Evolutionary conservation across 805 yeast genomes (phyloP).

Genomic region (Suhomyces kilbournensis): DNA sequence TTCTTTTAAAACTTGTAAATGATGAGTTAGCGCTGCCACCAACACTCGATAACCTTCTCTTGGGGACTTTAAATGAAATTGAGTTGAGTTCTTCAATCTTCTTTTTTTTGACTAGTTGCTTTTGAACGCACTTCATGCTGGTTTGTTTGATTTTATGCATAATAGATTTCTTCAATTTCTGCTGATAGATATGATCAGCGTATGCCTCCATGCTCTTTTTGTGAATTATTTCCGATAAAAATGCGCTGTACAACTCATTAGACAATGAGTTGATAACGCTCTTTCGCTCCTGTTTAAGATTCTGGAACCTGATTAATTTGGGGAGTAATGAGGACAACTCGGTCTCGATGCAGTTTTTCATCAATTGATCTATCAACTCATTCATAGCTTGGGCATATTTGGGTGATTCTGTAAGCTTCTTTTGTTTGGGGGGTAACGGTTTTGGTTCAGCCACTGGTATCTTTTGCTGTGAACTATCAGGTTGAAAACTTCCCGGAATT

Average conservation of each 20-base stretch:
- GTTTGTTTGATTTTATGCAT: constrained; percentile 29
- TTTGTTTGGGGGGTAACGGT: constrained; percentile 1
- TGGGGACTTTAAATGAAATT: constrained; percentile 22
- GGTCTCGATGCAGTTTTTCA: background rate
- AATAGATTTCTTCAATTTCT: constrained; percentile 24
- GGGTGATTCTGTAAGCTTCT: constrained; percentile 23
- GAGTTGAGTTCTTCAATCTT: constrained; percentile 30
- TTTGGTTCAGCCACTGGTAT: background rate
- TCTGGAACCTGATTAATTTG: constrained; percentile 20
- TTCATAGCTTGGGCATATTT: constrained; percentile 27
- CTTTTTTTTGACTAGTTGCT: constrained; percentile 26
- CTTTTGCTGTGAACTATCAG: background rate
- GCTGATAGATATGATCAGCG: constrained; percentile 43
- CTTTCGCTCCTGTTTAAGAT: constrained; percentile 18
- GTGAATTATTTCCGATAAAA: constrained; percentile 55
- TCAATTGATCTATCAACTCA: constrained; percentile 15
- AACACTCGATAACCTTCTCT: constrained; percentile 15
- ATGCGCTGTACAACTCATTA: constrained; percentile 54
- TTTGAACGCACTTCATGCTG: constrained; percentile 23
- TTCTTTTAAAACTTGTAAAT: constrained; percentile 12
- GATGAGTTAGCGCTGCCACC: constrained; percentile 5
- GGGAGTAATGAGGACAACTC: constrained; percentile 26
- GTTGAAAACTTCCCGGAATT: background rate
- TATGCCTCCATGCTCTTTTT: constrained; percentile 38
- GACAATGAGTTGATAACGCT: constrained; percentile 39